Evolutionary conservation across 768 basidiomycete genomes (phyloP).

Genomic region (Lentinula sp.): DNA sequence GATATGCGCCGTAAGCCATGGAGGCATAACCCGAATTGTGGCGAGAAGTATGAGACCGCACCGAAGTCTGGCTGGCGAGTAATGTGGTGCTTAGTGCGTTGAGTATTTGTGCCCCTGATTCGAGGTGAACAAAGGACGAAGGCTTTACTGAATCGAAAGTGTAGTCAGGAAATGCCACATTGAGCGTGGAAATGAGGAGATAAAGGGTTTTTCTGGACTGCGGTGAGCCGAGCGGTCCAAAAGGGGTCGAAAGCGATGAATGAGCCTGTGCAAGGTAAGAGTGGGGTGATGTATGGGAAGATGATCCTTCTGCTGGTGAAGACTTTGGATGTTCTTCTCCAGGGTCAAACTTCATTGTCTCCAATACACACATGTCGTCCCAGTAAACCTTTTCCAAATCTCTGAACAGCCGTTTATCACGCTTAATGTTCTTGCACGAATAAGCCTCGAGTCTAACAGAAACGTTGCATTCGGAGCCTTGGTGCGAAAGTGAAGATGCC

Average conservation of each 20-base stretch:
- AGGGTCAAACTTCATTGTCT: conserved; percentile 1
- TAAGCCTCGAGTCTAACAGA: conserved; percentile 95
- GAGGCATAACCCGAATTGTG: conserved; percentile 21
- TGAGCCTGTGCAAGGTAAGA: conserved; percentile 68
- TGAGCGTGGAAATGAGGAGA: conserved; percentile 93
- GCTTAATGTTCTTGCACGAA: conserved; percentile 95
- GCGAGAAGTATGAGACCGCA: conserved; percentile 27
- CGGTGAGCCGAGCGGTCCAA: conserved; percentile 86
- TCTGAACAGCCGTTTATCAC: conserved; percentile 95
- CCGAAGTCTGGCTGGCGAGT: conserved; percentile 49
- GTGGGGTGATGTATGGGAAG: conserved; percentile 78
- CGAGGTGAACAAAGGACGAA: conserved; percentile 84
- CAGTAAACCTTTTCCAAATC: conserved; percentile 83
- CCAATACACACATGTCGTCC: conserved; percentile 26
- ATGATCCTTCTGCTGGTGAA: conserved; percentile 55
- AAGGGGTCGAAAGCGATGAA: conserved; percentile 77
- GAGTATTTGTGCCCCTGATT: conserved; percentile 72
- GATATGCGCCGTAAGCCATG: conserved; percentile 3
- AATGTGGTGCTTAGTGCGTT: conserved; percentile 83
- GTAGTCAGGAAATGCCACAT: conserved; percentile 96
- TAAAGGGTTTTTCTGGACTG: conserved; percentile 88
- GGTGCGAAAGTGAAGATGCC: conserved; percentile 74
- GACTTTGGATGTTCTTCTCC: neutral
- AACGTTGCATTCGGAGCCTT: conserved; percentile 83
- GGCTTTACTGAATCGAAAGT: conserved; percentile 93